Evolutionary conservation across 192 early-diverging fungal species (phyloP).

Genomic region (Mortierella antarctica): DNA sequence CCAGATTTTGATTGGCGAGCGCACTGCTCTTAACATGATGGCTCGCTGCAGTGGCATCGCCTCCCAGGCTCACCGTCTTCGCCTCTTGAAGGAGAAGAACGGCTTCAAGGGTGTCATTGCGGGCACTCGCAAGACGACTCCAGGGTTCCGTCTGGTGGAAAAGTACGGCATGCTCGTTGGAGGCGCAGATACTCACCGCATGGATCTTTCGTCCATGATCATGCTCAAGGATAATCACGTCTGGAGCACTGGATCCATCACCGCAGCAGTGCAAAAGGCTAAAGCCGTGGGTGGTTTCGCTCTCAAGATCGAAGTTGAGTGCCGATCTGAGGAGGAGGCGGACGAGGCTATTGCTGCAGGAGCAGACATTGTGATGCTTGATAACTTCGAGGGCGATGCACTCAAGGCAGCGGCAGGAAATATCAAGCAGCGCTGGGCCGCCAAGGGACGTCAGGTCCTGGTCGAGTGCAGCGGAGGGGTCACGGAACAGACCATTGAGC

Average conservation of each 20-base stretch:
- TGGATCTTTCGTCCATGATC: slow-evolving; percentile 97
- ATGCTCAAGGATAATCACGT: slow-evolving; percentile 99
- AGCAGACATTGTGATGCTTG: slow-evolving; percentile 98
- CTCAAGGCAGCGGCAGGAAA: slow-evolving; percentile 74
- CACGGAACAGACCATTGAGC: slow-evolving; percentile 83
- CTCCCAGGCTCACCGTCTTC: slow-evolving; percentile 62
- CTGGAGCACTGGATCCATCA: slow-evolving; percentile 94
- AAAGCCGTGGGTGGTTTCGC: slow-evolving; percentile 88
- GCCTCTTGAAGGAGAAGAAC: slow-evolving; percentile 71
- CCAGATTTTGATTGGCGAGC: slow-evolving; percentile 90
- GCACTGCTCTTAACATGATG: slow-evolving; percentile 94
- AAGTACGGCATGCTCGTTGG: slow-evolving; percentile 98
- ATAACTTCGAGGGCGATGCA: slow-evolving; percentile 85
- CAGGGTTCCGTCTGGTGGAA: slow-evolving; percentile 96
- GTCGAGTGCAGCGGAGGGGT: slow-evolving; percentile 97
- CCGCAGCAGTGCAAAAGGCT: slow-evolving; percentile 86
- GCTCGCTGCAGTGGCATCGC: slow-evolving; percentile 96
- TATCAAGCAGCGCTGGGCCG: slow-evolving; percentile 81
- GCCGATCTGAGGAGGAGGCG: slow-evolving; percentile 90
- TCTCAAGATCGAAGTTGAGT: slow-evolving; percentile 98
- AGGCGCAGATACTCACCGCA: slow-evolving; percentile 96
- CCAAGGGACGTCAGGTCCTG: slow-evolving; percentile 72
- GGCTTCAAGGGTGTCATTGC: slow-evolving; percentile 90
- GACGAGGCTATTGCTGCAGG: slow-evolving; percentile 96
- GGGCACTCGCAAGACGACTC: slow-evolving; percentile 97